Base-by-base conservation (phyloP, 805 yeast genomes). In the Ogataea populi-albae region DNA sequence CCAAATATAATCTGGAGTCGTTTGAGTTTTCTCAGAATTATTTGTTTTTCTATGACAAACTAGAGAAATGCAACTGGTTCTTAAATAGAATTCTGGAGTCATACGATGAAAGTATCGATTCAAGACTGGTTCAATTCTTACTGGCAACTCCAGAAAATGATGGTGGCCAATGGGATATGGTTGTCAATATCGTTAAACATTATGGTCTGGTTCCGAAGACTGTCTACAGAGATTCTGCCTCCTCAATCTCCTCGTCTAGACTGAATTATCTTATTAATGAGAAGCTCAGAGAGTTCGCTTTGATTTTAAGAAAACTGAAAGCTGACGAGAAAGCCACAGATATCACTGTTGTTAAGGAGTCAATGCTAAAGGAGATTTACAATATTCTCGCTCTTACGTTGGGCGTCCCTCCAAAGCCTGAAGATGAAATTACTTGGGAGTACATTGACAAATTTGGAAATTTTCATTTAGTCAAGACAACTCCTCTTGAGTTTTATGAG, bases 151-250 rank as follows among this genome's bases (percentile, higher is more conserved):
- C 95, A 20, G 79, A 81, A 34, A 66, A 75, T 44, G 95, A 87
- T 54, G 96, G 96, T 48, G 95, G 96, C 37, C 95, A 87, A 62
- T 86, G 86, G 77, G 85, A 83, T 48, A 82, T 86, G 93, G 77
- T 86, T 49, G 72, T 80, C 26, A 86, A 86, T 58, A 59, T 86
- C 36, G 77, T 87, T 32, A 75, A 77, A 45, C 83, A 82, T 54
- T 87, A 85, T 51, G 95, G 95, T 21, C 61, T 84, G 34, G 83
- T 87, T 34, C 96, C 96, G 27, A 71, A 81, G 52, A 74, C 77
- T 38, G 56, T 75, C 11, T 87, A 72, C 62, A 87, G 88, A 16
- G 95, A 87, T 59, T 75, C 81, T 41, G 70, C 70, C 11, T 75
- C 74, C 34, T 72, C 79, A 7, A 66, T 80, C 16, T 71, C 81